Base-by-base conservation (phyloP, 2,329 filamentous ascomycete species). In the Harringtonia aguacate region DNA sequence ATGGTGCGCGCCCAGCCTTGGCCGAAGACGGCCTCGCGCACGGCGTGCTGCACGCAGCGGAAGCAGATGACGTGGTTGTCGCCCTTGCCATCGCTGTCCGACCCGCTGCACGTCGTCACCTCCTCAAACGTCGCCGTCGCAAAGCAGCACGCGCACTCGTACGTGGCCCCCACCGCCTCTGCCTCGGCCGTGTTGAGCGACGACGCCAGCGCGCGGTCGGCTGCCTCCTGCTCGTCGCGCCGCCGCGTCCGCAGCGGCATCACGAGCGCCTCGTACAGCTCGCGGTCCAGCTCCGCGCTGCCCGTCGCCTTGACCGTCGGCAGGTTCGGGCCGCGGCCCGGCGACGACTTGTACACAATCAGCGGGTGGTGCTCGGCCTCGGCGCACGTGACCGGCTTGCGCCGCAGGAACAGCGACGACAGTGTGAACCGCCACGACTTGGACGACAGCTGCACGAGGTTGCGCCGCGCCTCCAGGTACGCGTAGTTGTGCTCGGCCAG, bases 1-100 rank as follows among this genome's bases (percentile, higher is more conserved):
- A 95, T 82, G 54, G 78, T 92, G 47, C 84, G 80, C 40, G 79
- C 76, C 86, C 90, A 95, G 42, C 86, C 86, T 60, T 97, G 92
- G 0, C 92, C 92, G 58, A 94, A 97, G 0, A 97, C 68, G 2
- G 89, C 88, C 59, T 97, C 90, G 40, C 82, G 84, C 47, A 90
- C 74, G 12, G 88, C 82, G 51, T 84, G 79, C 50, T 82, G 81
- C 41, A 97, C 81, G 61, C 92, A 97, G 37, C 77, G 76, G 62
- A 89, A 81, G 63, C 86, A 92, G 44, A 90, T 71, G 57, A 85
- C 75, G 62, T 92, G 86, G n/a, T n/a, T 21, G 28, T 21, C 5
- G 21, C 35, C 21, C n/a, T n/a, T n/a, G n/a, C n/a, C n/a, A n/a
- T 75, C 70, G 28, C 24, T 10, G 24, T n/a, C n/a, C n/a, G n/a